Evolutionary conservation across 352 stramenopile species (phyloP).

Genomic region (Elongisporangium undulatum): DNA sequence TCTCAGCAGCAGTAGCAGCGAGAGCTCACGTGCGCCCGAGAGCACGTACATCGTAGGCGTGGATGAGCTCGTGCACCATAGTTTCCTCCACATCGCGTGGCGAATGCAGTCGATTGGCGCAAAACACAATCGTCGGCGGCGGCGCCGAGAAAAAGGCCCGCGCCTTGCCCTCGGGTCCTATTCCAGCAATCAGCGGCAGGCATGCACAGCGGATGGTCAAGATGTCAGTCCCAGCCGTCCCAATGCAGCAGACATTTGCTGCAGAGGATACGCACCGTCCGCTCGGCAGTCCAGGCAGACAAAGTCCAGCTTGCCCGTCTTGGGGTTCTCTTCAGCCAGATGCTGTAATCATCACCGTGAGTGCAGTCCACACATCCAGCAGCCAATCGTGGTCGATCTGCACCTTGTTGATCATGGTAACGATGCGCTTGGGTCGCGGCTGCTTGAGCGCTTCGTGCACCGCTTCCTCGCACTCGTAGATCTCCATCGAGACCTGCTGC

Average conservation of each 20-base stretch:
- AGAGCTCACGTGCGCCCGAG: neutral
- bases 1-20: neutral
- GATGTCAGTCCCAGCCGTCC: neutral
- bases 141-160: constrained; percentile 82
- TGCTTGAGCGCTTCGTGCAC: constrained; percentile 71
- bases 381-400: neutral
- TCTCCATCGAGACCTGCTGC: constrained; percentile 42
- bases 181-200: neutral
- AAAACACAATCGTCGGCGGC: constrained; percentile 78
- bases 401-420: constrained; percentile 78
- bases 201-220: neutral
- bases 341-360: constrained; percentile 19
- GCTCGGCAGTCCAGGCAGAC: constrained; percentile 73
- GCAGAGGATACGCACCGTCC: constrained; percentile 28
- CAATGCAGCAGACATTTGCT: neutral
- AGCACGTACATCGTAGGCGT: constrained; percentile 71
- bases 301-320: constrained; percentile 48
- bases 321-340: constrained; percentile 30
- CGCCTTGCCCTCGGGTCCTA: constrained; percentile 68
- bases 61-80: constrained; percentile 83
- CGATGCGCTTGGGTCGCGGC: constrained; percentile 55
- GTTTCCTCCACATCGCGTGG: constrained; percentile 71
- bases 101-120: constrained; percentile 74
- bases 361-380: constrained; percentile 1
- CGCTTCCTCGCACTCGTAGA: constrained; percentile 76